Percentiles rank a stretch among this genome's conserved stretches.
These are phyloP conservation scores for Debaryomycetaceae sp. DNA, from an alignment of 1,139 yeast species.

Conservation along the genomic window DNA sequence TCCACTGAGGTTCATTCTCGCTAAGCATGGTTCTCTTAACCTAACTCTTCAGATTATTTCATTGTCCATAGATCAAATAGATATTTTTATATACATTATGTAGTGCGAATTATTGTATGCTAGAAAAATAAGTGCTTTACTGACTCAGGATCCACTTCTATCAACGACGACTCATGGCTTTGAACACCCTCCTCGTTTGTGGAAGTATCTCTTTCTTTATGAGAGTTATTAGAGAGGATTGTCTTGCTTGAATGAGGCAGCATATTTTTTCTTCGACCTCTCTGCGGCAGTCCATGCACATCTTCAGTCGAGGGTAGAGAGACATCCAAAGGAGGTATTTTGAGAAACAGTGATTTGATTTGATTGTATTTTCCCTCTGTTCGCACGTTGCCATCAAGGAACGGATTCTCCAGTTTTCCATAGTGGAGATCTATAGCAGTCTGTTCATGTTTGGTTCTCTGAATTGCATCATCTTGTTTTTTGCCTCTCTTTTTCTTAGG, in stretches of 20 bases:
- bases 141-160: not conserved
- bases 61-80: too few relatives aligned
- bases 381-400: not conserved
- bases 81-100: too few relatives aligned
- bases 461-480: not conserved
- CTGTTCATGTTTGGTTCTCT: not conserved
- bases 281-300: not conserved
- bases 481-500: conserved; percentile 5
- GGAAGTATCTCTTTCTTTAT: not conserved
- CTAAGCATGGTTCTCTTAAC: not conserved
- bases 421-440: not conserved
- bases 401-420: not conserved
- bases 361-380: not conserved
- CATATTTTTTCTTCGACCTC: not conserved
- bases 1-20: not conserved
- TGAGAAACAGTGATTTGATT: too few relatives aligned
- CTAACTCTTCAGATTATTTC: not conserved
- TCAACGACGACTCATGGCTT: not conserved
- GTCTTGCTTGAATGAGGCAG: not conserved
- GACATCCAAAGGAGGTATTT: not conserved
- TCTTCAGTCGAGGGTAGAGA: not conserved
- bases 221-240: too few relatives aligned
- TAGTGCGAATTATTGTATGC: not conserved
- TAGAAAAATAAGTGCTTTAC: not conserved
- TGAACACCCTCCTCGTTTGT: not conserved